These are phyloP conservation scores for Diaporthe australafricana DNA, from an alignment of 2,329 filamentous ascomycete genomes.

Conservation along the genomic window DNA sequence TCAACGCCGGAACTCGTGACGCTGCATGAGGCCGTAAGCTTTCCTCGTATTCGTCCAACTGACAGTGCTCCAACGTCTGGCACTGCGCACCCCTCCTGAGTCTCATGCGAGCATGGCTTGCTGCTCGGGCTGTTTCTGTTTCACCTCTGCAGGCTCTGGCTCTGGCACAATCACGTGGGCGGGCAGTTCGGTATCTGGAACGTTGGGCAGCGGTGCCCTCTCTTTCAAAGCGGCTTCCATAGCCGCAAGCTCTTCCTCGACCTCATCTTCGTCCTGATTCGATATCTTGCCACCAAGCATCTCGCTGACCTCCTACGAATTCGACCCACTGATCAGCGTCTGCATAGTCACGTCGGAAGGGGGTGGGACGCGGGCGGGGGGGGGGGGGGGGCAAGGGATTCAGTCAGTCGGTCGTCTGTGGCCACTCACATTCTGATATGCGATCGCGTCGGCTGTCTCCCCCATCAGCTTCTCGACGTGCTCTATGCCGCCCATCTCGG, in stretches of 20 bases:
- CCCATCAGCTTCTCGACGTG: slow-evolving; percentile 95
- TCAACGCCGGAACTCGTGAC: neutral
- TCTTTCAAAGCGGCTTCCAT: slow-evolving; percentile 71
- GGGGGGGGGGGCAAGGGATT: neutral
- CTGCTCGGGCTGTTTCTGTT: slow-evolving; percentile 40
- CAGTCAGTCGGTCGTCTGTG: neutral
- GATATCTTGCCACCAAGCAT: slow-evolving; percentile 90
- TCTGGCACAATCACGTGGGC: slow-evolving; percentile 35
- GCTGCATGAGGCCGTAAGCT: neutral
- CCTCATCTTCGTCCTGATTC: slow-evolving; percentile 96
- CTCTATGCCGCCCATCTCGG: slow-evolving; percentile 95
- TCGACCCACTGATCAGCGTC: slow-evolving; percentile 20
- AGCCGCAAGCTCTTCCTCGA: slow-evolving; percentile 92
- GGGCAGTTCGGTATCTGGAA: slow-evolving; percentile 44
- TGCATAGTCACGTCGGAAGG: neutral
- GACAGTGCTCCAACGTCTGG: neutral
- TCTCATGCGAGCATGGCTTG: slow-evolving; percentile 44
- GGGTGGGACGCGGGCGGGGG: neutral
- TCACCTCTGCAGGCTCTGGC: slow-evolving; percentile 32
- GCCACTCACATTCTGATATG: slow-evolving; percentile 82
- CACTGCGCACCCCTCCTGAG: too few species aligned
- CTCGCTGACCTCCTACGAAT: slow-evolving; percentile 84
- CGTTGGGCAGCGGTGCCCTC: slow-evolving; percentile 41
- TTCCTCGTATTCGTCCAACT: neutral
- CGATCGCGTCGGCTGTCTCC: slow-evolving; percentile 88